A percentile compares a stretch with the other conserved stretches of the same genome.
These are phyloP conservation scores for Amyloporia xantha DNA, from an alignment of 768 basidiomycete species.

Conservation along the genomic window DNA sequence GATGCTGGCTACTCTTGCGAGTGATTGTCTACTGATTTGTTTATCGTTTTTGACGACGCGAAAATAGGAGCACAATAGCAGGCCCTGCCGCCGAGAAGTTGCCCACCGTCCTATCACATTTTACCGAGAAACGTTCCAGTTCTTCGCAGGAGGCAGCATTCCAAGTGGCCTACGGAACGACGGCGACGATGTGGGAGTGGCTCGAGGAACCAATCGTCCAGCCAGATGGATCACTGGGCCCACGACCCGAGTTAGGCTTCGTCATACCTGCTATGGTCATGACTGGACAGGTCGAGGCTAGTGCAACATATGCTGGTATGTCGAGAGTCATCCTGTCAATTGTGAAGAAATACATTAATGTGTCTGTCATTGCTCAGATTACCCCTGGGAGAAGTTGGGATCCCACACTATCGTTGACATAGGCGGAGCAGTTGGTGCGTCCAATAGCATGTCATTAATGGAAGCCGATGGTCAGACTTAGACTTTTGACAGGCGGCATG, in stretches of 20 bases:
- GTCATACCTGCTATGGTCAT: constrained; percentile 9
- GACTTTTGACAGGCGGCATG: constrained; percentile 4
- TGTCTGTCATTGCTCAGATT: constrained; percentile 1
- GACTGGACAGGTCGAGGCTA: not conserved
- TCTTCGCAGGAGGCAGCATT: constrained; percentile 5
- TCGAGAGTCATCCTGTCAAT: not conserved
- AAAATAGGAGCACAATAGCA: too few species aligned
- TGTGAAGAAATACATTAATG: not conserved
- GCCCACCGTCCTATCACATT: constrained; percentile 5
- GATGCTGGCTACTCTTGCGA: constrained; percentile 3
- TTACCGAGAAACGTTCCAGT: constrained; percentile 1
- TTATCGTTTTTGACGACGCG: too few species aligned
- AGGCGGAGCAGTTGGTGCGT: constrained; percentile 10
- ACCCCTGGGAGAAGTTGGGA: constrained; percentile 7
- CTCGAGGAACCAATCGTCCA: constrained; percentile 3
- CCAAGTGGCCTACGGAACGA: constrained; percentile 1
- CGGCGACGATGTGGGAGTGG: constrained; percentile 5
- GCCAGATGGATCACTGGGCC: constrained; percentile 4
- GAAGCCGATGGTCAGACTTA: not conserved
- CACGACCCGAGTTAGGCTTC: not conserved
- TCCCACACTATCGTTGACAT: constrained; percentile 10
- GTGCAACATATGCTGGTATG: constrained; percentile 1
- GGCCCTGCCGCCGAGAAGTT: constrained; percentile 2
- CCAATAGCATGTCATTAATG: too few species aligned
- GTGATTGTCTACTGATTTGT: too few species aligned